These are phyloP conservation scores for Backusella parvicylindrica DNA, from an alignment of 192 early-diverging fungal genomes.

Conservation along the genomic window DNA sequence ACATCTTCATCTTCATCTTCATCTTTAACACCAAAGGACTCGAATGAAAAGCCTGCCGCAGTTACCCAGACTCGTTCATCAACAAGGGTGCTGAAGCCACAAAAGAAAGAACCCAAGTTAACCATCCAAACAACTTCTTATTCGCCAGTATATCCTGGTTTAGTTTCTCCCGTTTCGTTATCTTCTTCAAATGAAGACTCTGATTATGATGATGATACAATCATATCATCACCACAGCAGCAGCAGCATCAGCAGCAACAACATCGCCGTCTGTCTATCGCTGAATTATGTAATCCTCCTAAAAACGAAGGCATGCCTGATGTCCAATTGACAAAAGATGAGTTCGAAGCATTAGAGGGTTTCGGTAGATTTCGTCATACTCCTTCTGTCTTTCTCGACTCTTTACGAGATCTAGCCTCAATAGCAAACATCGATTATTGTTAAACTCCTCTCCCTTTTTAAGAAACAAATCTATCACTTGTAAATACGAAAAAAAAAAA, in stretches of 20 bases:
- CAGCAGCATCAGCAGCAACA: not conserved
- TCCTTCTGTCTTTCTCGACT: constrained; percentile 1
- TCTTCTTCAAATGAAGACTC: not conserved
- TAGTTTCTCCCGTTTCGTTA: constrained; percentile 3
- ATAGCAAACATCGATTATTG: not conserved
- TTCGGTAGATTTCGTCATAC: constrained; percentile 29
- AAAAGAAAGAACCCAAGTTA: not conserved
- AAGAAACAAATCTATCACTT: constrained; percentile 11
- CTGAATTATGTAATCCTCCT: constrained; percentile 29
- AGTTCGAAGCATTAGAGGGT: constrained; percentile 33
- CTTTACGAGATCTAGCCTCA: constrained; percentile 4
- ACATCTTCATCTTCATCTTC: constrained; percentile 16
- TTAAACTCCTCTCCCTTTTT: not conserved
- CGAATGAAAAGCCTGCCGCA: not conserved
- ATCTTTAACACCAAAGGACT: not conserved
- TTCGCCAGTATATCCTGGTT: not conserved
- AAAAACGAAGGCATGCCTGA: not conserved
- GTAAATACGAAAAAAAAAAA: constrained; percentile 10
- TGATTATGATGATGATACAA: not conserved
- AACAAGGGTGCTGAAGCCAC: not conserved
- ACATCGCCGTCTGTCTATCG: constrained; percentile 15
- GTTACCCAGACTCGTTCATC: not conserved
- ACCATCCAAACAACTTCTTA: not conserved
- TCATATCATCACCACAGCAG: not conserved
- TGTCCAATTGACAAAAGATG: constrained; percentile 29